phyloP scores from a whole-genome alignment of 129 eudicot genomes.

The Flaveria trinervia region DNA sequence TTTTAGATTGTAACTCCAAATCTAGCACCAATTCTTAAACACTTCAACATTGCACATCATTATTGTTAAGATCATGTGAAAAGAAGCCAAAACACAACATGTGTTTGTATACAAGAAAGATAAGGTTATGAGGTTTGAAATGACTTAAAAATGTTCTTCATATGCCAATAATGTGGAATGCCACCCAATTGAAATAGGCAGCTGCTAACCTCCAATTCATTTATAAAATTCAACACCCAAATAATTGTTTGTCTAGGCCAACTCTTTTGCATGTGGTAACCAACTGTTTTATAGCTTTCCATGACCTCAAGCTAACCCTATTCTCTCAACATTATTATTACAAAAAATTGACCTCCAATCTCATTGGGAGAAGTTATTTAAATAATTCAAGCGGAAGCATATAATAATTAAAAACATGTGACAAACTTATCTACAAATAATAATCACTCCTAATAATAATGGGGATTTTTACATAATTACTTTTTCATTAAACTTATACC shows the following conservation, averaged over 20 bases:
- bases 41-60: conserved; percentile 33
- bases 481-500: too few relatives aligned
- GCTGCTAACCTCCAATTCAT: conserved; percentile 21
- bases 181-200: conserved; percentile 31
- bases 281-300: conserved; percentile 34
- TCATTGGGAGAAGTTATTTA: background rate
- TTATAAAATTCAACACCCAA: conserved; percentile 25
- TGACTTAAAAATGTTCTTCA: conserved; percentile 31
- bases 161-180: conserved; percentile 38
- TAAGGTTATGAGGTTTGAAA: conserved; percentile 24
- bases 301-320: conserved; percentile 13
- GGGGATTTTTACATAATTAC: too few relatives aligned
- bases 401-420: background rate
- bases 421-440: background rate
- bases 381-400: background rate
- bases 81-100: conserved; percentile 38
- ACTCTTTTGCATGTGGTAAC: conserved; percentile 39
- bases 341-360: conserved; percentile 10
- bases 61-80: conserved; percentile 31
- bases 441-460: too few relatives aligned
- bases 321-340: conserved; percentile 2
- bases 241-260: conserved; percentile 27
- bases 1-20: conserved; percentile 21
- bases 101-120: conserved; percentile 33
- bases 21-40: conserved; percentile 27